Evolutionary conservation across 495 filamentous ascomycete species (phyloP).

Genomic region (Penicillium diatomitis): DNA sequence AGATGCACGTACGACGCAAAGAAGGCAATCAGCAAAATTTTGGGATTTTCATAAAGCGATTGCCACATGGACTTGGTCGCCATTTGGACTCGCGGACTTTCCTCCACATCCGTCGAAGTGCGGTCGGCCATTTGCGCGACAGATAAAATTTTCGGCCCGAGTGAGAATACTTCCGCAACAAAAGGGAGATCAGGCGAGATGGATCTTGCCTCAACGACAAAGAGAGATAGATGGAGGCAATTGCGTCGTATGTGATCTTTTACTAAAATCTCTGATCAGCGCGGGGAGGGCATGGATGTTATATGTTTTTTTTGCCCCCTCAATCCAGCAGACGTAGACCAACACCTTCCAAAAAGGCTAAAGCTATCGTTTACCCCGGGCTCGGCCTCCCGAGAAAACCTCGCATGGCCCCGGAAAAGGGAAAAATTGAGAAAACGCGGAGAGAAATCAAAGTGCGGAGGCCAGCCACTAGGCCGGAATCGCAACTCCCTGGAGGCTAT

Average conservation of each 20-base stretch:
- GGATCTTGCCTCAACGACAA: background rate
- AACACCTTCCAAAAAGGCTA: conserved; percentile 2
- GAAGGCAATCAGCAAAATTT: conserved; percentile 34
- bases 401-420: conserved; percentile 2
- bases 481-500: conserved; percentile 6
- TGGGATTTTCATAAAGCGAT: conserved; percentile 25
- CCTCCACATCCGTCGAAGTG: conserved; percentile 13
- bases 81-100: conserved; percentile 11
- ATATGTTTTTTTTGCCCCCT: background rate
- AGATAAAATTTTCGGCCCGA: background rate
- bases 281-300: background rate
- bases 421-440: conserved; percentile 6
- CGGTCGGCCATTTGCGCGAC: conserved; percentile 11
- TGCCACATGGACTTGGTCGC: conserved; percentile 26
- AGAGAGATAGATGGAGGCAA: background rate
- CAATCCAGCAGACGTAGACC: background rate
- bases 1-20: conserved; percentile 30
- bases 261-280: background rate
- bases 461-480: conserved; percentile 6
- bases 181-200: background rate
- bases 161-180: background rate
- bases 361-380: conserved; percentile 8
- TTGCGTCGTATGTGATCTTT: background rate
- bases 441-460: conserved; percentile 14
- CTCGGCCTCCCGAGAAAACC: conserved; percentile 17